Conservation (phyloP, 2,329 filamentous ascomycete species). For the Colletotrichum viniferum region DNA sequence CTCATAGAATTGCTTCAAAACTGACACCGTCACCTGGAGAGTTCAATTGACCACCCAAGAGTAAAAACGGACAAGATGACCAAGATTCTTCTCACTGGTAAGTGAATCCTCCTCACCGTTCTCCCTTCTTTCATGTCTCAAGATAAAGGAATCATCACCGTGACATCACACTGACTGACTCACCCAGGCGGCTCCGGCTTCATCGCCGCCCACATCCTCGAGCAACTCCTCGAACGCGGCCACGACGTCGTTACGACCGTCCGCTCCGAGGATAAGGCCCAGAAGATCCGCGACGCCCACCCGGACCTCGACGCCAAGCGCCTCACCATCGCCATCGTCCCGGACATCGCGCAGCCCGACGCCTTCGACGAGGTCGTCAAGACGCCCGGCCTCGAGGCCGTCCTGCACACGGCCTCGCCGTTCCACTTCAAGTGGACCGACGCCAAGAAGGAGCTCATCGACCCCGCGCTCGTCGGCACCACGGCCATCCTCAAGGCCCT, state of each 20-base stretch:
- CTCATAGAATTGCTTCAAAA: neutral
- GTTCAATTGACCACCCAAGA: neutral
- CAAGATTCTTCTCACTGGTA: slow-evolving; percentile 52
- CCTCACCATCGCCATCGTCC: slow-evolving; percentile 65
- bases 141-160: neutral
- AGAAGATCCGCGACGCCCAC: slow-evolving; percentile 54
- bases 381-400: slow-evolving; percentile 55
- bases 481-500: slow-evolving; percentile 76
- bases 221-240: slow-evolving; percentile 55
- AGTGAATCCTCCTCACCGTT: slow-evolving; percentile 1
- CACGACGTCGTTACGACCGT: slow-evolving; percentile 62
- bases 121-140: neutral
- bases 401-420: slow-evolving; percentile 66
- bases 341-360: slow-evolving; percentile 74
- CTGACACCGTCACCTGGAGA: neutral
- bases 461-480: slow-evolving; percentile 62
- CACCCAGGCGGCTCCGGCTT: slow-evolving; percentile 53
- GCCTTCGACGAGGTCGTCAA: slow-evolving; percentile 73
- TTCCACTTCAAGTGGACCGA: slow-evolving; percentile 60
- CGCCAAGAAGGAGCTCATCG: slow-evolving; percentile 57
- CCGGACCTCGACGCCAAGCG: slow-evolving; percentile 44
- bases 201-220: slow-evolving; percentile 59
- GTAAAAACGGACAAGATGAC: slow-evolving; percentile 37
- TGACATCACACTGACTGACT: neutral
- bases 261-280: slow-evolving; percentile 57